Base-by-base conservation (phyloP, 2,329 filamentous ascomycete genomes). In the Monilinia polystroma region DNA sequence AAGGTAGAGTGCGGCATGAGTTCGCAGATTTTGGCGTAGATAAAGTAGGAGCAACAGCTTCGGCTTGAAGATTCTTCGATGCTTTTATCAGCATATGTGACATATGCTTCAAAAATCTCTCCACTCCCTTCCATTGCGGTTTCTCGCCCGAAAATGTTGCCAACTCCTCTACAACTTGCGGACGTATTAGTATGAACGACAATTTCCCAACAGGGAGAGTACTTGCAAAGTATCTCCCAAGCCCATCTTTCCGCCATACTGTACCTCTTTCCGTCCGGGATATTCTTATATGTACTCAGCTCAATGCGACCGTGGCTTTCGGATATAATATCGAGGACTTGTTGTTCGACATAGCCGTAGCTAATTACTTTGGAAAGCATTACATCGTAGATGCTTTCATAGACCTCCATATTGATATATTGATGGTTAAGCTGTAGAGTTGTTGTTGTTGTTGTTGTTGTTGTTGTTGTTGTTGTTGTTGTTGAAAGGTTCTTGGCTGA, bases 321-420 rank as follows among this genome's bases (percentile, higher is more conserved):
- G 3, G 12, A 18, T 18, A 60, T 8, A 12, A 60, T 60, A 12
- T 51, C 57, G 4, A 26, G 20, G 2, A 60, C 57, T 49, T 60
- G 57, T 20, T 60, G 7, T 38, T 60, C 0, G 20, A 51, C n/a
- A 18, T 60, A 60, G 29, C 57, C 57, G n/a, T 60, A 60, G n/a
- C 8, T 18, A 12, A 38, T 35, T 23, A 45, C 7, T 51, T 51
- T 60, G 20, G 12, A 18, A 14, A 60, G 57, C 57, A 60, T 49
- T 23, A 12, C 1, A 12, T 51, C 20, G 12, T 51, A 60, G 5
- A 60, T 18, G 14, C 45, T 60, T 60, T 38, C 26, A 20, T 51
- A 60, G 4, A 51, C 45, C 23, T 51, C 20, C 57, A 60, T 51
- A 12, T 16, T 49, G 29, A 60, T 51, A 18, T 11, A 60, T 51